Evolutionary conservation across 2,329 filamentous ascomycete genomes (phyloP).

Genomic region (Cytospora paraplurivora): DNA sequence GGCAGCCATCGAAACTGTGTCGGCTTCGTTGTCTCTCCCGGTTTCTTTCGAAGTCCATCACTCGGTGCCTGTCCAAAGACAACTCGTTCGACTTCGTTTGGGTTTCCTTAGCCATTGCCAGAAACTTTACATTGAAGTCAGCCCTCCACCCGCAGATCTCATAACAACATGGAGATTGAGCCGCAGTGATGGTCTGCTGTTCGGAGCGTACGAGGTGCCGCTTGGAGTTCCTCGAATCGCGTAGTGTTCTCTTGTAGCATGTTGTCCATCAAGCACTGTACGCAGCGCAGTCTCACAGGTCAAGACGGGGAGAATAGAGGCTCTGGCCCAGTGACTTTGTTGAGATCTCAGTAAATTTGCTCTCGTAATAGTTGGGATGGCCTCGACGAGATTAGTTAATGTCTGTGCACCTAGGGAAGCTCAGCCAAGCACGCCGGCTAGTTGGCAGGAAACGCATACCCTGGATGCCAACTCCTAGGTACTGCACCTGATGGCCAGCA

Average conservation of each 20-base stretch:
- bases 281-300: background rate
- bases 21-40: no score
- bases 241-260: constrained; percentile 3
- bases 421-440: background rate
- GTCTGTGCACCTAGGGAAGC: background rate
- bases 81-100: background rate
- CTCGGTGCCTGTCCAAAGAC: no score
- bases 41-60: no score
- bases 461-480: no score
- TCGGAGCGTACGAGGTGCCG: background rate
- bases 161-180: background rate
- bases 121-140: background rate
- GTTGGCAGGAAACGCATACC: background rate
- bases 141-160: background rate
- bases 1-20: no score
- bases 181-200: background rate
- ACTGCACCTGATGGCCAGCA: background rate
- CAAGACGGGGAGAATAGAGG: background rate
- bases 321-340: background rate
- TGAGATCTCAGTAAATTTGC: background rate
- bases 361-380: background rate
- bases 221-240: background rate
- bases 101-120: no score
- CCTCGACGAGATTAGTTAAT: background rate
- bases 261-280: background rate